phyloP scores from a whole-genome alignment of 306 rosid species.

The Medicago lupulina region DNA sequence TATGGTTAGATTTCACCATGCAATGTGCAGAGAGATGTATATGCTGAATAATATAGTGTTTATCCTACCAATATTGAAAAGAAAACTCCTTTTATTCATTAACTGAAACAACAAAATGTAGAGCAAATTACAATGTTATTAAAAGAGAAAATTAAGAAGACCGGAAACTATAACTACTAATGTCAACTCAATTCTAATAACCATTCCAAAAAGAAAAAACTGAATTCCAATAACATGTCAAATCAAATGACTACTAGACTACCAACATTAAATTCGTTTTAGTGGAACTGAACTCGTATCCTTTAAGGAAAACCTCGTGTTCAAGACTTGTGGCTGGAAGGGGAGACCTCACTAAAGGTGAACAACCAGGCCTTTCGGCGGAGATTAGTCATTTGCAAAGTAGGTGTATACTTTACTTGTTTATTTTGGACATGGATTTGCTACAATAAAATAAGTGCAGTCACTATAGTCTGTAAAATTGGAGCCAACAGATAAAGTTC shows the following conservation, averaged over 20 bases:
- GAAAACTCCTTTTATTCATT: conserved; percentile 15
- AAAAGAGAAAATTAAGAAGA: neutral
- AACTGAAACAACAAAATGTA: neutral
- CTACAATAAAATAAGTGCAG: conserved; percentile 9
- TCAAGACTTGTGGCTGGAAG: too few relatives aligned
- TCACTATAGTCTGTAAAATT: neutral
- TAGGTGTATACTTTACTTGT: neutral
- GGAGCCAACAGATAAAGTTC: neutral
- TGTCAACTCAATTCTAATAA: conserved; percentile 26
- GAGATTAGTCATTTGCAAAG: too few relatives aligned
- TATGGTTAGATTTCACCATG: conserved; percentile 28
- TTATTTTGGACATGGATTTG: conserved; percentile 30
- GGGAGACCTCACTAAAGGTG: too few relatives aligned
- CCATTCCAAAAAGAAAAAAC: neutral
- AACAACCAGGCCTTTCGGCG: too few relatives aligned
- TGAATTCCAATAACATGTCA: conserved; percentile 17
- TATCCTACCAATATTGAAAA: neutral
- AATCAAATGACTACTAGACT: conserved; percentile 16
- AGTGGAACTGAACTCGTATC: too few relatives aligned
- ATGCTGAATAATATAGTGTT: too few relatives aligned
- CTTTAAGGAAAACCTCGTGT: too few relatives aligned
- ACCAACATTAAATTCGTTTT: neutral
- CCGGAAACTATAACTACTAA: neutral
- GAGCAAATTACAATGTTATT: neutral
- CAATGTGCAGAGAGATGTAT: neutral